Conservation (phyloP, 805 yeast genomes). For the Pichia kluyveri region DNA sequence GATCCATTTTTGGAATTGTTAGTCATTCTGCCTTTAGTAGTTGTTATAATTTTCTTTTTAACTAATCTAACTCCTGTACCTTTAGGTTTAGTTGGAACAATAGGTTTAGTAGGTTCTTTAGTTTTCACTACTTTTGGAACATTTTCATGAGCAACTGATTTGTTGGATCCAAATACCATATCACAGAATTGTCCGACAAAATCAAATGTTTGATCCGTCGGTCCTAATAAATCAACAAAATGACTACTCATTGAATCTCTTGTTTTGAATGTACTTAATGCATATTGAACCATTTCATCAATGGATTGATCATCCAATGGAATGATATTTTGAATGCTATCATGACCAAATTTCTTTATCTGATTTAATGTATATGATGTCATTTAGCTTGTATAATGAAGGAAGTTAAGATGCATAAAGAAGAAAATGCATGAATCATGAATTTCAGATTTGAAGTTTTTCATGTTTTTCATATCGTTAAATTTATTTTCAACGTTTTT, state of each 20-base stretch:
- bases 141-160: neutral
- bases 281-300: slow-evolving; percentile 45
- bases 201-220: slow-evolving; percentile 41
- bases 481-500: no score
- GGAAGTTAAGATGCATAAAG: no score
- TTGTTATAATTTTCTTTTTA: neutral
- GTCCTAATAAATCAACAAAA: slow-evolving; percentile 48
- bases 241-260: slow-evolving; percentile 43
- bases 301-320: slow-evolving; percentile 54
- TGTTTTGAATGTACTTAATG: slow-evolving; percentile 32
- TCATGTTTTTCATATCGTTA: no score
- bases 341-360: slow-evolving; percentile 17
- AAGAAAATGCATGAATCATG: no score
- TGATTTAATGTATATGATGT: slow-evolving; percentile 15
- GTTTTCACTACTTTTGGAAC: neutral
- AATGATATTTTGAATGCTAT: slow-evolving; percentile 27
- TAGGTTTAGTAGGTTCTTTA: neutral
- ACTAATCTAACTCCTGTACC: slow-evolving; percentile 4
- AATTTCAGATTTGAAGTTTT: no score
- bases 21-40: slow-evolving; percentile 10
- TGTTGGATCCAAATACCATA: slow-evolving; percentile 25
- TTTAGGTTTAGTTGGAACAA: slow-evolving; percentile 7
- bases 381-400: neutral
- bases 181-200: slow-evolving; percentile 38
- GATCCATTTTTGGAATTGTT: slow-evolving; percentile 19